phyloP scores from a whole-genome alignment of 2,329 filamentous ascomycete species.

The Xylariaceae sp. region DNA sequence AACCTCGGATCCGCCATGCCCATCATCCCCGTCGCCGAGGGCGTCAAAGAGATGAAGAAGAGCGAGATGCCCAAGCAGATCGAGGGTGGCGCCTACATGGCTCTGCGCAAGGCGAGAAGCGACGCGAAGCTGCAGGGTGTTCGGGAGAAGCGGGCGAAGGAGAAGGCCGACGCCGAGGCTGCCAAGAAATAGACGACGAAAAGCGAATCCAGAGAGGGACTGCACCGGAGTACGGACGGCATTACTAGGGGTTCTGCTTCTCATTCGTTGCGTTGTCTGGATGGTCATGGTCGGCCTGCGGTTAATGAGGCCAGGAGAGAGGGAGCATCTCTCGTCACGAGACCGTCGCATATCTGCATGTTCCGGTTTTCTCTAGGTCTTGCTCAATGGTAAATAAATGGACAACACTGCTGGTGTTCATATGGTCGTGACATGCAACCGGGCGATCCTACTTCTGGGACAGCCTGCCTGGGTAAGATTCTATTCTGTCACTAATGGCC shows the following conservation, averaged over 20 bases:
- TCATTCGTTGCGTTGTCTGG: conserved; percentile 26
- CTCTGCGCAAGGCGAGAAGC: conserved; percentile 75
- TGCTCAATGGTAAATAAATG: conserved; percentile 26
- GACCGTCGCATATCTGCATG: conserved; percentile 24
- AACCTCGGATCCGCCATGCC: conserved; percentile 57
- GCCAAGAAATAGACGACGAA: conserved; percentile 69
- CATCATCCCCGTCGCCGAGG: conserved; percentile 59
- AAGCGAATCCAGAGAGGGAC: conserved; percentile 17
- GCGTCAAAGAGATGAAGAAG: conserved; percentile 71
- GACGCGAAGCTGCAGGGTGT: conserved; percentile 74
- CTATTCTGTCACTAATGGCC: no score
- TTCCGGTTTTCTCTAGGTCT: conserved; percentile 26
- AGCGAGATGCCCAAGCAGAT: conserved; percentile 65
- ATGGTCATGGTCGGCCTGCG: conserved; percentile 22
- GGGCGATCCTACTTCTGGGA: no score
- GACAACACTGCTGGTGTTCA: no score
- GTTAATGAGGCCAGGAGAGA: conserved; percentile 16
- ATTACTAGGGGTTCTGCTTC: conserved; percentile 23
- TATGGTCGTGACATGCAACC: no score
- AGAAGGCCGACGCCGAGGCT: conserved; percentile 74
- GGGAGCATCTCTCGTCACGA: conserved; percentile 15
- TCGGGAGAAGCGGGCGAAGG: conserved; percentile 88
- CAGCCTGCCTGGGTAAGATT: no score
- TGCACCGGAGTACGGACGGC: conserved; percentile 29
- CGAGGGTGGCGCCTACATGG: conserved; percentile 81